These are phyloP conservation scores for Pseudozyma sp. DNA, from an alignment of 1,284 basidiomycete genomes.

Conservation along the genomic window DNA sequence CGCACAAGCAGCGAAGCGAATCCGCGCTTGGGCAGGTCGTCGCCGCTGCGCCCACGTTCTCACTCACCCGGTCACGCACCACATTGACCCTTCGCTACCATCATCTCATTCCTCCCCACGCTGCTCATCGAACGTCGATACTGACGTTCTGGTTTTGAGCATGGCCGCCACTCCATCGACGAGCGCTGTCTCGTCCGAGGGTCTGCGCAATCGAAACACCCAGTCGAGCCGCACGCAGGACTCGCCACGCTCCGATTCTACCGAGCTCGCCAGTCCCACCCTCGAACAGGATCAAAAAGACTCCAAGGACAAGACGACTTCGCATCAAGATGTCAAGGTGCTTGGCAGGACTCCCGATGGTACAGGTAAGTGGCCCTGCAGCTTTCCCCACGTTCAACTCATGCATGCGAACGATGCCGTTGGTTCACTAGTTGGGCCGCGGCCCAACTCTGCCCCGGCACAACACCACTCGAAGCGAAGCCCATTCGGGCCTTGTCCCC, in stretches of 20 bases:
- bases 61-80: not conserved
- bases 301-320: slow-evolving; percentile 8
- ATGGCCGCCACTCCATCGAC: slow-evolving; percentile 18
- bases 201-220: slow-evolving; percentile 40
- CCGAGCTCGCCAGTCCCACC: slow-evolving; percentile 8
- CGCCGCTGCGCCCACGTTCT: not conserved
- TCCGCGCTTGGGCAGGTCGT: not conserved
- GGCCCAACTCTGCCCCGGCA: slow-evolving; percentile 26
- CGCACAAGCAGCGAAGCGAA: not conserved
- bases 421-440: slow-evolving; percentile 25
- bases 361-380: slow-evolving; percentile 30
- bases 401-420: slow-evolving; percentile 8
- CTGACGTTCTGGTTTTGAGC: slow-evolving; percentile 1
- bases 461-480: not conserved
- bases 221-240: slow-evolving; percentile 2
- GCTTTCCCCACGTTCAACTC: slow-evolving; percentile 25
- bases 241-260: slow-evolving; percentile 28
- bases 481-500: slow-evolving; percentile 4
- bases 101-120: slow-evolving; percentile 5
- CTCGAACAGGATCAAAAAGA: not conserved
- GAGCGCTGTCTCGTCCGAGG: slow-evolving; percentile 20
- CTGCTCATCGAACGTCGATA: not conserved
- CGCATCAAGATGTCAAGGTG: slow-evolving; percentile 23
- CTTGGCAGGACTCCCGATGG: slow-evolving; percentile 50
- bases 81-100: slow-evolving; percentile 1